These are phyloP conservation scores for Lachancea quebecensis DNA, from an alignment of 805 yeast species.

Conservation along the genomic window DNA sequence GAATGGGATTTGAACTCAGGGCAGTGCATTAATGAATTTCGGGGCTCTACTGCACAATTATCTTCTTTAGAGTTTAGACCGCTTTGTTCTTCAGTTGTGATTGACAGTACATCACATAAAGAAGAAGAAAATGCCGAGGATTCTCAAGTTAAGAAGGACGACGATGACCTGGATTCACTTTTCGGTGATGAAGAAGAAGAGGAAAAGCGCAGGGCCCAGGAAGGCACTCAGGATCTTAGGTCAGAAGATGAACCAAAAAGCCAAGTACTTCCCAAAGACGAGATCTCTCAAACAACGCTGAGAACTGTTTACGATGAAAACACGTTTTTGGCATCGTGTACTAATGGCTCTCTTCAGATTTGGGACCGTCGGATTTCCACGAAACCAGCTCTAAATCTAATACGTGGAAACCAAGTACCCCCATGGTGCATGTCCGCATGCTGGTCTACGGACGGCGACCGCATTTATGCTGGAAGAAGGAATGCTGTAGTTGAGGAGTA, in stretches of 20 bases:
- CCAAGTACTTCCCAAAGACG: constrained; percentile 11
- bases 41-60: constrained; percentile 68
- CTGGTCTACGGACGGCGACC: constrained; percentile 82
- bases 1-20: constrained; percentile 89
- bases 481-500: constrained; percentile 80
- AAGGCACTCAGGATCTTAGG: constrained; percentile 7
- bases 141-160: constrained; percentile 18
- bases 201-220: constrained; percentile 13
- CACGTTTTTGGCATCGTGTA: constrained; percentile 69
- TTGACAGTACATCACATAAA: constrained; percentile 23
- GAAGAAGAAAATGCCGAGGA: constrained; percentile 30
- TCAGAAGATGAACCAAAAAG: constrained; percentile 3
- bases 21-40: constrained; percentile 37
- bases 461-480: constrained; percentile 78
- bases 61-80: constrained; percentile 72
- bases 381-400: constrained; percentile 38
- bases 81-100: constrained; percentile 38
- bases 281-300: constrained; percentile 22
- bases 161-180: constrained; percentile 46
- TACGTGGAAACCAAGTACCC: constrained; percentile 60
- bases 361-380: constrained; percentile 67
- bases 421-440: constrained; percentile 92
- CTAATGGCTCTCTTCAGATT: constrained; percentile 72
- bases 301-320: constrained; percentile 34
- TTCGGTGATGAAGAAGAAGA: constrained; percentile 53